phyloP scores from a whole-genome alignment of 192 early-diverging fungal species.

The Phlyctochytrium planicorne region DNA sequence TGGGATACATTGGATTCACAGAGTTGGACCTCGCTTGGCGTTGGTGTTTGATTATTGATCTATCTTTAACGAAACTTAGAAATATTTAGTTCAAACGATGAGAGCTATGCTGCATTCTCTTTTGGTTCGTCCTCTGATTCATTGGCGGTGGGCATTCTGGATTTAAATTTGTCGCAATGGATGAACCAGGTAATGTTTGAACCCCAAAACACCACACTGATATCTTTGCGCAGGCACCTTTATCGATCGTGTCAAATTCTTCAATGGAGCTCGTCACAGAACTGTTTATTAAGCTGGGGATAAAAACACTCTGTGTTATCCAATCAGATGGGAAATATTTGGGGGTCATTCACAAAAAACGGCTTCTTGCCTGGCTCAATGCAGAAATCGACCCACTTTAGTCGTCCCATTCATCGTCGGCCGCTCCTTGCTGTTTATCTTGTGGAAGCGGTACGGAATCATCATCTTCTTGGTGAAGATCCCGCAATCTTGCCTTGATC shows the following conservation, averaged over 20 bases:
- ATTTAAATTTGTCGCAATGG: slow-evolving; percentile 41
- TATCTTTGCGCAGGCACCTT: slow-evolving; percentile 59
- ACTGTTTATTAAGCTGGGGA: slow-evolving; percentile 79
- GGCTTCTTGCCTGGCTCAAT: slow-evolving; percentile 71
- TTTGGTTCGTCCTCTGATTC: no score
- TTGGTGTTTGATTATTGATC: neutral
- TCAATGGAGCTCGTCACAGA: slow-evolving; percentile 86
- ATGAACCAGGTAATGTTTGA: slow-evolving; percentile 25
- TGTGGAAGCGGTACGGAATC: neutral
- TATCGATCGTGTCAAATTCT: slow-evolving; percentile 68
- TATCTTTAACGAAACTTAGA: slow-evolving; percentile 2
- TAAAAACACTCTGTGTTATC: slow-evolving; percentile 73
- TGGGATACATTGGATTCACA: slow-evolving; percentile 78
- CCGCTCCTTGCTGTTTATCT: slow-evolving; percentile 21
- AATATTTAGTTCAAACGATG: no score
- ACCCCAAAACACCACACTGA: neutral
- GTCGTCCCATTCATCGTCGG: slow-evolving; percentile 58
- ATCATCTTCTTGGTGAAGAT: neutral
- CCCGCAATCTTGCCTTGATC: neutral
- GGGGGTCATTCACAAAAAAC: slow-evolving; percentile 86
- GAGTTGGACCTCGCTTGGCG: slow-evolving; percentile 70
- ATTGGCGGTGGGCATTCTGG: no score
- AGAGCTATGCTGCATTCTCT: no score
- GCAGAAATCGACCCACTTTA: slow-evolving; percentile 5
- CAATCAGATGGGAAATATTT: slow-evolving; percentile 58